phyloP scores from a whole-genome alignment of 2,329 filamentous ascomycete species.

The Microascus cirrosus region DNA sequence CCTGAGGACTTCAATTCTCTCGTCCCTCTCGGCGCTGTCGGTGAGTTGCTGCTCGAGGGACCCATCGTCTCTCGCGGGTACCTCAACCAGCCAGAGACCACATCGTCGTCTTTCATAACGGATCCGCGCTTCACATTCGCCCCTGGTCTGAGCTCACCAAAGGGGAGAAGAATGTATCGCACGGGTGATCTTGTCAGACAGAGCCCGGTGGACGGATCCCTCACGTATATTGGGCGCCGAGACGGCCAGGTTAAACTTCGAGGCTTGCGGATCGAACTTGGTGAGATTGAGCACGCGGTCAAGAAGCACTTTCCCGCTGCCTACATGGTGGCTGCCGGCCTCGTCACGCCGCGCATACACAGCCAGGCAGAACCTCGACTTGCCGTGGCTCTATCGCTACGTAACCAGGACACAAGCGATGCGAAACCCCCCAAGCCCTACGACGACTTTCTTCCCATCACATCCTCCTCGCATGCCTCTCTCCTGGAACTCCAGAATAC shows the following conservation, averaged over 20 bases:
- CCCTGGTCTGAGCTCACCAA: slow-evolving; percentile 12
- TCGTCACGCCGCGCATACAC: slow-evolving; percentile 18
- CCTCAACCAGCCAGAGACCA: slow-evolving; percentile 45
- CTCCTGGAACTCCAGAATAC: not conserved
- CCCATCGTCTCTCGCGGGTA: slow-evolving; percentile 54
- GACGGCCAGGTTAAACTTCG: slow-evolving; percentile 57
- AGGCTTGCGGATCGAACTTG: slow-evolving; percentile 55
- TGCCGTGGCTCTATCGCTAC: slow-evolving; percentile 17
- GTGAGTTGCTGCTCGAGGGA: slow-evolving; percentile 42
- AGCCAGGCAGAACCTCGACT: slow-evolving; percentile 15
- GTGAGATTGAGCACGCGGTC: slow-evolving; percentile 39
- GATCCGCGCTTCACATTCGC: slow-evolving; percentile 41
- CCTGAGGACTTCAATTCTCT: slow-evolving; percentile 34
- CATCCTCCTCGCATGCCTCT: not conserved
- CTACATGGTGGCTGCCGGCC: slow-evolving; percentile 33
- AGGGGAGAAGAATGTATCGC: slow-evolving; percentile 39
- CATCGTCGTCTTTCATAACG: slow-evolving; percentile 43
- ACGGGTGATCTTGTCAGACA: slow-evolving; percentile 50
- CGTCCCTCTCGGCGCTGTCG: slow-evolving; percentile 34
- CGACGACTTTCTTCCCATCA: not conserved
- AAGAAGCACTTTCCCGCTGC: slow-evolving; percentile 27
- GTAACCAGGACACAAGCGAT: slow-evolving; percentile 19
- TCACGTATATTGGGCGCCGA: slow-evolving; percentile 50
- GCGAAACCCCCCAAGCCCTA: slow-evolving; percentile 11
- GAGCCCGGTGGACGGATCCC: slow-evolving; percentile 36